phyloP scores from a whole-genome alignment of 2,329 filamentous ascomycete genomes.

The Claviceps fusiformis region DNA sequence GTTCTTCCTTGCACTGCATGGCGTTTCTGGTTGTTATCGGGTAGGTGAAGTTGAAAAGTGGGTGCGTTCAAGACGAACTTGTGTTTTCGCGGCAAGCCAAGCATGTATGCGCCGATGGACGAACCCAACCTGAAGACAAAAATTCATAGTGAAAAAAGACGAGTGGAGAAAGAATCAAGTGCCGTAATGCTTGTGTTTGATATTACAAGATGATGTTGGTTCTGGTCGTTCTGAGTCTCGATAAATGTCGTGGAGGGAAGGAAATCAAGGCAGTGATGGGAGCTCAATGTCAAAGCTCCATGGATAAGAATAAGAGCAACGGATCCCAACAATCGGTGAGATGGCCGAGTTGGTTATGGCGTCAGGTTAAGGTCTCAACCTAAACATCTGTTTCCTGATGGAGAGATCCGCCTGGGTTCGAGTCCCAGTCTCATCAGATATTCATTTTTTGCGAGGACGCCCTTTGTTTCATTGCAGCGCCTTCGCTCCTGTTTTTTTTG shows the following conservation, averaged over 20 bases:
- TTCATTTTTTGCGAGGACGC: too few species aligned
- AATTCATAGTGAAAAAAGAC: not conserved
- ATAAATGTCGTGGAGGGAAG: not conserved
- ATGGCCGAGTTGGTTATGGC: slow-evolving; percentile 25
- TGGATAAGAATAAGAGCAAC: rapidly evolving
- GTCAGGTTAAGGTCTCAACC: slow-evolving; percentile 20
- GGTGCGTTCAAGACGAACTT: not conserved
- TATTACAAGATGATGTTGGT: not conserved
- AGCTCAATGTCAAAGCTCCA: rapidly evolving
- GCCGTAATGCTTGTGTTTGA: not conserved
- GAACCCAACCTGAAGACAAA: not conserved
- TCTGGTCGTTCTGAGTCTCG: too few species aligned
- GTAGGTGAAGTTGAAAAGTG: not conserved
- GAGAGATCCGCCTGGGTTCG: slow-evolving; percentile 24
- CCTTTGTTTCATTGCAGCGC: too few species aligned
- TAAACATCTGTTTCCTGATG: slow-evolving; percentile 18
- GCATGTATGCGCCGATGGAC: not conserved
- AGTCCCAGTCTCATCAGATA: slow-evolving; percentile 20
- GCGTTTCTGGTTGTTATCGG: not conserved
- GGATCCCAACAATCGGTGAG: slow-evolving; percentile 8
- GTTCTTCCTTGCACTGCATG: not conserved
- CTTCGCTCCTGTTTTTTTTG: not conserved
- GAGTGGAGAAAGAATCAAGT: not conserved
- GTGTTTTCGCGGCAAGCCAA: not conserved
- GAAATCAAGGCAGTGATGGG: not conserved